Evolutionary conservation across 805 yeast species (phyloP), one percentile per base, ranked within the genome.

Genomic region (Pichia heedii): DNA sequence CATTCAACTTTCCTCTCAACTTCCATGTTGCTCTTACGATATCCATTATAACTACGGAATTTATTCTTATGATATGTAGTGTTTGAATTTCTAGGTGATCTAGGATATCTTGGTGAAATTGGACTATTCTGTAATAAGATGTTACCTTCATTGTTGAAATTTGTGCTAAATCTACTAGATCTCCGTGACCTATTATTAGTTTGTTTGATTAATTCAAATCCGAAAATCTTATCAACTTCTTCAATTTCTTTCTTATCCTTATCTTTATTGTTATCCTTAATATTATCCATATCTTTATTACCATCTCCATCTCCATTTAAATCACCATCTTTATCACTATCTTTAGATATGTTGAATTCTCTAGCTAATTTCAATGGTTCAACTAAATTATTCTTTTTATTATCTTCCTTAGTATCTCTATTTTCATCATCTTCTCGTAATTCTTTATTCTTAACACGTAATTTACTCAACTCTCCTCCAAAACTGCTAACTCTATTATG

Each of bases 161-260:
- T 55, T 0, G 57, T 41, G 18, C 48, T 47, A 15, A 56, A 39
- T 22, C 56, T 52, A 12, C 52, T 49, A 3, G 66, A 61, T 41
- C 59, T 52, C 45, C 64, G 62, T 44, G 60, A 63, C 22, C 53
- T 52, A 42, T 65, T 63, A 47, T 62, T 65, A 0, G 70, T 58
- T 10, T 65, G 60, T 22, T 68, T 54, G 21, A 67, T 55, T 15
- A 71, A 53, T 44, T 71, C 77, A 49, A 71, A 71, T 39, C 74
- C 59, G 56, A 72, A 71, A 27, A 66, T 53, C 27, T 70, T 71
- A 22, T 70, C 75, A 16, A 61, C 54, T 4, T 50, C 53, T 1
- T 67, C 63, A 12, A 56, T 62, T 44, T 43, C 55, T 33, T 50
- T 33, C 24, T 40, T 42, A 15, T 20, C 40, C 34, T 33, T 35